Percentiles rank a stretch among this genome's conserved stretches.
phyloP scores from a whole-genome alignment of 495 filamentous ascomycete genomes.

The Aspergillus asperescens region DNA sequence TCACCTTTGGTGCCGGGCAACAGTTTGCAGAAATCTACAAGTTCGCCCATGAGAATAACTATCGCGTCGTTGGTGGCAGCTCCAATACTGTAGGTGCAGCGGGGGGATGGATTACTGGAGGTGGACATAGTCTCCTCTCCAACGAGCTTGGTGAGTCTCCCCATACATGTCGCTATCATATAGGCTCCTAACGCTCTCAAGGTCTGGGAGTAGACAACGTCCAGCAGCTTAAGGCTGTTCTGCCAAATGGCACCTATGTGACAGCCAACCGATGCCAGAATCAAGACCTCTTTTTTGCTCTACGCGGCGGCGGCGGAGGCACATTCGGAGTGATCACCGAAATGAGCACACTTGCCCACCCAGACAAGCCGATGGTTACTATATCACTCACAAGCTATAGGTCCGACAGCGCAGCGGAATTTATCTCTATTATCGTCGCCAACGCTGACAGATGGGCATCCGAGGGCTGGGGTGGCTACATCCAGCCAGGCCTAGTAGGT shows the following conservation, averaged over 20 bases:
- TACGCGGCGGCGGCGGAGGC: conserved; percentile 52
- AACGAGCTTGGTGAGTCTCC: conserved; percentile 16
- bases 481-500: conserved; percentile 1
- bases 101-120: conserved; percentile 42
- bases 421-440: conserved; percentile 37
- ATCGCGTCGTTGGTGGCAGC: conserved; percentile 22
- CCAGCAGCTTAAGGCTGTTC: conserved; percentile 40
- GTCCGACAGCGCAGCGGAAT: conserved; percentile 21
- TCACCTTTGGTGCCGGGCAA: conserved; percentile 23
- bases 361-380: conserved; percentile 27
- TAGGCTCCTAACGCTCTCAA: no score
- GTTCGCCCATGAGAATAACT: conserved; percentile 20
- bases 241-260: conserved; percentile 38
- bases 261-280: conserved; percentile 40
- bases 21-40: conserved; percentile 22
- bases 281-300: conserved; percentile 47
- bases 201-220: conserved; percentile 44
- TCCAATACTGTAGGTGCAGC: conserved; percentile 25
- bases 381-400: conserved; percentile 31
- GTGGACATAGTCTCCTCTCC: conserved; percentile 37
- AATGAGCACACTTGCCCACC: conserved; percentile 37
- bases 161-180: no score
- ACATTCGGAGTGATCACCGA: conserved; percentile 50
- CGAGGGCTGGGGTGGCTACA: conserved; percentile 46
- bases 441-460: conserved; percentile 39